Evolutionary conservation across 306 rosid species (phyloP), one percentile per base, ranked within the genome.

Genomic region (Ochetophila trinervis): DNA sequence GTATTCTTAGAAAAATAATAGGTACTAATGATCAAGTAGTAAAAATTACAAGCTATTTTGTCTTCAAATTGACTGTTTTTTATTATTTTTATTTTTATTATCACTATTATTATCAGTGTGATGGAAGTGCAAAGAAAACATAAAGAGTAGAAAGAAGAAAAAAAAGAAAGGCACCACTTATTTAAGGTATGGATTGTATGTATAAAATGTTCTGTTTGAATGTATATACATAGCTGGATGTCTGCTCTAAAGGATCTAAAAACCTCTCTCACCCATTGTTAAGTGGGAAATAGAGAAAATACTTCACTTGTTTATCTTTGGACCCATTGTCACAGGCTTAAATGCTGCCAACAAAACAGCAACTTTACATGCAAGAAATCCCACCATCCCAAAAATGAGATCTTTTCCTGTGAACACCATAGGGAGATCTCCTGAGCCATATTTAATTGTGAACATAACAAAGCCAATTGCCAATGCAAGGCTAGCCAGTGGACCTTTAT

Each of bases 321-420:
- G 48, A 62, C 72, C 83, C 15, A 53, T 63, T 60, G 70, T 47
- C 72, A 87, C 35, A 50, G 97, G 97, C 82, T 83, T 93, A 42
- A 79, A 67, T 79, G 97, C 97, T 65, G 91, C 88, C 81, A 93
- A 78, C 54, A 84, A 86, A 62, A 90, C 97, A 37, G 97, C 81
- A 36, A 86, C 79, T 79, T 90, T 86, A 71, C 86, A 86, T 6
- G 83, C 85, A 63, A 93, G 94, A 81, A 90, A 93, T 34, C 97
- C 95, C 74, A 83, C 61, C 94, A 84, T 83, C 65, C 96, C 99
- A 55, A 73, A 77, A 42, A 93, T 16, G 71, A 93, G 64, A 54
- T 93, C 85, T 72, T 80, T 81, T n/a, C 90, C 85, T 6, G 90
- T 72, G 34, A 87, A 57, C 51, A 47, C 72, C 63, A 72, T 22